Evolutionary conservation across 169 alveolate genomes (phyloP).

Genomic region (Plasmodium berghei): DNA sequence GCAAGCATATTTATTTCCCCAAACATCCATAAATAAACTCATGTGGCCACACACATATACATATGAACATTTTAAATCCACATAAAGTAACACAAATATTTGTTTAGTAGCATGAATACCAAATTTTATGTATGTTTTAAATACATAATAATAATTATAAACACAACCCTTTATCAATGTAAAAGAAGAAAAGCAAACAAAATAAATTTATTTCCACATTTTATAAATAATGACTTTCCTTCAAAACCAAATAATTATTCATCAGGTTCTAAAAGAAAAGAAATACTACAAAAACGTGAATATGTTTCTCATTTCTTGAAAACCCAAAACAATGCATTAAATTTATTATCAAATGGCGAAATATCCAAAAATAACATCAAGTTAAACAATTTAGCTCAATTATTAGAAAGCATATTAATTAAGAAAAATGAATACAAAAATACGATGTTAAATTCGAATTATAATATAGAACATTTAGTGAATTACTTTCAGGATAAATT

Average conservation of each 20-base stretch:
- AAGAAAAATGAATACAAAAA: conserved; percentile 39
- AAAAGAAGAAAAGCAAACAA: conserved; percentile 14
- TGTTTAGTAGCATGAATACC: conserved; percentile 28
- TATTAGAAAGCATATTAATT: conserved; percentile 9
- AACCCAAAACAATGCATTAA: conserved; percentile 11
- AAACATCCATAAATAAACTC: background rate
- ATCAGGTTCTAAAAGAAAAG: background rate
- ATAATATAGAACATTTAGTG: conserved; percentile 24
- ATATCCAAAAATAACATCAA: conserved; percentile 2
- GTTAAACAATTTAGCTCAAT: conserved; percentile 15
- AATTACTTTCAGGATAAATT: conserved; percentile 5
- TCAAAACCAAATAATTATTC: background rate
- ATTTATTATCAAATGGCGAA: background rate
- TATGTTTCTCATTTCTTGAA: background rate
- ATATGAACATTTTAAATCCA: background rate
- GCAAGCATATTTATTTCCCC: no score
- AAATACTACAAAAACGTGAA: background rate
- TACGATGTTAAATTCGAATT: conserved; percentile 7
- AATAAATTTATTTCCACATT: conserved; percentile 15
- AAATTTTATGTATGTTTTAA: conserved; percentile 3
- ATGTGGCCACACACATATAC: background rate
- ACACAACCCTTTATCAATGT: background rate
- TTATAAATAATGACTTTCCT: conserved; percentile 17
- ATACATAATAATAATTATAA: conserved; percentile 28
- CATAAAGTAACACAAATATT: background rate